phyloP scores from a whole-genome alignment of 208 protist genomes.

The Tritrichomonas musculus region DNA sequence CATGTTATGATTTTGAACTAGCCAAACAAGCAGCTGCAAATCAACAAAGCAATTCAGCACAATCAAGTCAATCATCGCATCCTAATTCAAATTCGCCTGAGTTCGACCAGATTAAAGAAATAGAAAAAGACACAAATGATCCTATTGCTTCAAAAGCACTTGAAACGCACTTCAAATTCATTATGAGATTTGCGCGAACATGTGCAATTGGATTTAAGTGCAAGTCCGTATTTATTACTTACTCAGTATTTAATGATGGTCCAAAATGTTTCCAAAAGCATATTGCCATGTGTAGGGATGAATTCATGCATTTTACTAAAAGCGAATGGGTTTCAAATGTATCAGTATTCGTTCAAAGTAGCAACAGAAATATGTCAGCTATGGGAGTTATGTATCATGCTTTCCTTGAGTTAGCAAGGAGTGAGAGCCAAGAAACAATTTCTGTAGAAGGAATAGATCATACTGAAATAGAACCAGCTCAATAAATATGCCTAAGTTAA shows the following conservation, averaged over 20 bases:
- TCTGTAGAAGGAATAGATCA: no score
- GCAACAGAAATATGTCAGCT: not conserved
- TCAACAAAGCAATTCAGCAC: no score
- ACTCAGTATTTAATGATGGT: not conserved
- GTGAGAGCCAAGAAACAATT: not conserved
- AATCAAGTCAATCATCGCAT: no score
- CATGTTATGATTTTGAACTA: not conserved
- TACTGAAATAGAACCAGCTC: no score
- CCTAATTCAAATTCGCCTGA: no score
- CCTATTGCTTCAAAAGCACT: not conserved
- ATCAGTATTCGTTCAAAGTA: not conserved
- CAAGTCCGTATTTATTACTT: not conserved
- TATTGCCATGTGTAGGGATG: not conserved
- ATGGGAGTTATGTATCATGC: not conserved
- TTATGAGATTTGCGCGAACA: not conserved
- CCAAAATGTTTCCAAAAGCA: not conserved
- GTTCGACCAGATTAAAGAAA: no score
- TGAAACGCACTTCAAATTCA: not conserved
- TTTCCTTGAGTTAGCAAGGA: not conserved
- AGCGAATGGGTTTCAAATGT: not conserved
- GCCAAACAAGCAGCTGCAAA: not conserved
- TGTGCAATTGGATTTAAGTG: not conserved
- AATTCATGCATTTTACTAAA: slow-evolving; percentile 10
- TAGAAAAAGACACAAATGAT: not conserved
- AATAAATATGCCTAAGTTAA: no score